Percentiles rank a stretch among this genome's conserved stretches.
Evolutionary conservation across 139 green algal genomes (phyloP).

Genomic region (Desmodesmus armatus): DNA sequence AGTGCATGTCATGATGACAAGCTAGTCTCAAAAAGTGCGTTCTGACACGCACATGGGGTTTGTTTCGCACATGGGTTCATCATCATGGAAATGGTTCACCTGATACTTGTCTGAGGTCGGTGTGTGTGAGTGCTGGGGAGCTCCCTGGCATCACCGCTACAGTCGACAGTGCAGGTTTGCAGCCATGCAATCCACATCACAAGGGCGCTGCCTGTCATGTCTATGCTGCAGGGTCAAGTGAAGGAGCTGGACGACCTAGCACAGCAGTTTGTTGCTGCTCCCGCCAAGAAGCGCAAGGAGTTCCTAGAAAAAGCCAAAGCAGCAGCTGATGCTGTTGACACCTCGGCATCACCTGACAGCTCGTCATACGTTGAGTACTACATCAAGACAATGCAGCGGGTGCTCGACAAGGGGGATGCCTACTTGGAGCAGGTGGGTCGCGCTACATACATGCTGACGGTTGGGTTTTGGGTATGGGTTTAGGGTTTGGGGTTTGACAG

Average conservation of each 20-base stretch:
- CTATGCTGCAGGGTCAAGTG: slow-evolving; percentile 29
- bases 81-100: too few relatives aligned
- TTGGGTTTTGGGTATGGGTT: too few relatives aligned
- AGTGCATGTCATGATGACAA: too few relatives aligned
- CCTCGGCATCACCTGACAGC: not conserved
- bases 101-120: too few relatives aligned
- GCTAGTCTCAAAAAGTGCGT: too few relatives aligned
- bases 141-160: too few relatives aligned
- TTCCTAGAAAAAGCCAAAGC: slow-evolving; percentile 1
- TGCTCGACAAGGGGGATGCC: slow-evolving; percentile 32
- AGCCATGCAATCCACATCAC: too few relatives aligned
- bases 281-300: not conserved
- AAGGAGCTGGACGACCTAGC: slow-evolving; percentile 36
- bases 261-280: slow-evolving; percentile 15
- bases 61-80: too few relatives aligned
- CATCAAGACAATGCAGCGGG: slow-evolving; percentile 43
- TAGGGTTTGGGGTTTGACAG: too few relatives aligned
- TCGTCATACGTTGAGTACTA: slow-evolving; percentile 41
- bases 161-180: too few relatives aligned
- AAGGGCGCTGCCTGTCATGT: not conserved
- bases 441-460: not conserved
- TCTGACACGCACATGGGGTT: too few relatives aligned
- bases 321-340: slow-evolving; percentile 12
- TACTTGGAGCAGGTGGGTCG: slow-evolving; percentile 39
- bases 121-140: too few relatives aligned